Base-by-base conservation (phyloP, 2,329 filamentous ascomycete species). In the Taxawa tesnikishii region DNA sequence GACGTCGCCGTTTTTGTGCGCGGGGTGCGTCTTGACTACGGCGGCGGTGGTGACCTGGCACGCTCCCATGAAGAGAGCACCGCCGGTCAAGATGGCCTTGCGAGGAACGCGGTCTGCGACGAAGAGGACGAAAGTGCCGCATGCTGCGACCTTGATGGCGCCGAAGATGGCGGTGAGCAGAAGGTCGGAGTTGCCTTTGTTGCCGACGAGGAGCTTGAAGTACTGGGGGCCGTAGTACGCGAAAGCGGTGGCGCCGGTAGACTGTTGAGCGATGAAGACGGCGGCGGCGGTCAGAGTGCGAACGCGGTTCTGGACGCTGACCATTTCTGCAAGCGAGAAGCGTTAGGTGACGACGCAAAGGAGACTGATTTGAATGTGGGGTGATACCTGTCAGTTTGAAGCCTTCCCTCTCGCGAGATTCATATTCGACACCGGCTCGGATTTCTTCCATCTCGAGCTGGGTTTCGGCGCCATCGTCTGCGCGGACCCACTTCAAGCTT, bases 181-280 rank as follows among this genome's bases (percentile, higher is more conserved):
- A 4, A 71, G 53, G 26, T 58, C 58, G 21, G 55, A 50, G 27
- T 62, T 55, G 1, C 56, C 59, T 23, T 43, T 41, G n/a, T 50
- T 45, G 9, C 63, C 63, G 10, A 68, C 63, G 6, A 70, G 56
- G 1, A 68, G 49, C 13, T 59, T 59, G 45, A 71, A 70, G 47
- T 68, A 70, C 42, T 72, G 67, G 4, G 67, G 66, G 0, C 63
- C 65, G 33, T 68, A 70, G 47, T 69, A 69, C 9, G 66, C 66
- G 41, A 70, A 60, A 0, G 68, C 67, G 0, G 67, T 70, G 5
- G 66, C 65, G 2, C 67, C 67, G 2, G 66, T 71, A 3, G 66
- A 63, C 37, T 70, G 65, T 39, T 70, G 66, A 0, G 63, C 62
- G 2, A 62, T 55, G 42, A 72, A 70, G 28, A 70, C 50, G 1